These are phyloP conservation scores for Neurospora sp. DNA, from an alignment of 495 filamentous ascomycete species.

Conservation along the genomic window DNA sequence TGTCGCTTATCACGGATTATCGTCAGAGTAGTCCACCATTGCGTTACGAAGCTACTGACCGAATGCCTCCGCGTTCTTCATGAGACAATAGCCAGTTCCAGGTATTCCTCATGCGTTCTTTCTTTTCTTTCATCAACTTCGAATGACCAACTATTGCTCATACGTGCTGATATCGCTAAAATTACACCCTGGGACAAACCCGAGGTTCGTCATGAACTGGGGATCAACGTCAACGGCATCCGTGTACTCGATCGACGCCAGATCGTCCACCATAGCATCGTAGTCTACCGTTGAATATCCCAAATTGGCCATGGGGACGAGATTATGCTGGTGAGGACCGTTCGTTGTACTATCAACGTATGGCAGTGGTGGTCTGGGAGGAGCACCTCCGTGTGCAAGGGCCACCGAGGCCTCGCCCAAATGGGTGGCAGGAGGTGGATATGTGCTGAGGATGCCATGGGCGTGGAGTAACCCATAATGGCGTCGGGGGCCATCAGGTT, in stretches of 20 bases:
- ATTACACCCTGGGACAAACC: conserved; percentile 37
- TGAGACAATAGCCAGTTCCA: neutral
- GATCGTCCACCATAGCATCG: conserved; percentile 52
- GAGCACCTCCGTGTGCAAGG: neutral
- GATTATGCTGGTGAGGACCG: neutral
- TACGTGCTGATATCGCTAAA: conserved; percentile 17
- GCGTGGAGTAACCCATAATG: neutral
- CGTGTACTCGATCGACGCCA: conserved; percentile 51
- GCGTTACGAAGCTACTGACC: neutral
- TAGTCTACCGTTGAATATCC: conserved; percentile 26
- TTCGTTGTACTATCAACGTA: neutral
- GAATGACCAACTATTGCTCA: neutral
- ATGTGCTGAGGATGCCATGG: neutral
- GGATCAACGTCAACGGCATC: conserved; percentile 38
- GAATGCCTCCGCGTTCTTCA: neutral
- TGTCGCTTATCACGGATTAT: neutral
- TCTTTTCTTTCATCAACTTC: neutral
- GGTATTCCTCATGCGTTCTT: neutral
- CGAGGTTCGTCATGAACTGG: conserved; percentile 46
- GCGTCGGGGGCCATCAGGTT: neutral
- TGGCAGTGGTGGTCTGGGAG: neutral
- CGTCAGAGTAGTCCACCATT: neutral
- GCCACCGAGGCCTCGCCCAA: neutral
- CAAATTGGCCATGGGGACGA: neutral
- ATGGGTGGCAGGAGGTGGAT: neutral